phyloP scores from a whole-genome alignment of 2,329 filamentous ascomycete genomes.

The Balansia obtecta region DNA sequence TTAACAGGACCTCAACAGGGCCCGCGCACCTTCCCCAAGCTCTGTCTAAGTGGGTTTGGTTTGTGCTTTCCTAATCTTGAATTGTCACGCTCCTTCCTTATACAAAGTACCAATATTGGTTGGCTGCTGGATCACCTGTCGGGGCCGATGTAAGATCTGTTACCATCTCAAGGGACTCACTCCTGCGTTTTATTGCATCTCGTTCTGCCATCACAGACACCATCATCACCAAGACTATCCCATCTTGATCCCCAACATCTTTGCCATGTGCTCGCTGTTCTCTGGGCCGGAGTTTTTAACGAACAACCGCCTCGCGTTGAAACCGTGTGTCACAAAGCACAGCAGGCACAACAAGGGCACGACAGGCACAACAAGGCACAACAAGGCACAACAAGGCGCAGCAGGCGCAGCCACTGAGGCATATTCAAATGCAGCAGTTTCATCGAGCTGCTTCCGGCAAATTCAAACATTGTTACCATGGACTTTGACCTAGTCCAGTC shows the following conservation, averaged over 20 bases:
- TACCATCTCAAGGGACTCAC: not conserved
- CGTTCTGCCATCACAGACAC: not conserved
- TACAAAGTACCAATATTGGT: not conserved
- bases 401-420: slow-evolving; percentile 2
- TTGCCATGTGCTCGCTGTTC: too few species aligned
- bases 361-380: not conserved
- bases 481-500: not conserved
- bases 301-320: too few species aligned
- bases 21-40: not conserved
- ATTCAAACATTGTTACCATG: not conserved
- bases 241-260: not conserved
- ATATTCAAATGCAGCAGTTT: slow-evolving; percentile 1
- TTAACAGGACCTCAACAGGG: too few species aligned
- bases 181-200: not conserved
- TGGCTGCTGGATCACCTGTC: not conserved
- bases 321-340: not conserved
- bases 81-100: slow-evolving; percentile 1
- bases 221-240: not conserved
- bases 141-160: not conserved
- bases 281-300: too few species aligned
- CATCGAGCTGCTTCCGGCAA: not conserved
- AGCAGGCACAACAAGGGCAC: not conserved
- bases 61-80: not conserved
- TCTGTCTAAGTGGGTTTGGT: not conserved
- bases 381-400: not conserved